Conservation (phyloP, 1,139 yeast species). For the Blastobotrys illinoisensis region DNA sequence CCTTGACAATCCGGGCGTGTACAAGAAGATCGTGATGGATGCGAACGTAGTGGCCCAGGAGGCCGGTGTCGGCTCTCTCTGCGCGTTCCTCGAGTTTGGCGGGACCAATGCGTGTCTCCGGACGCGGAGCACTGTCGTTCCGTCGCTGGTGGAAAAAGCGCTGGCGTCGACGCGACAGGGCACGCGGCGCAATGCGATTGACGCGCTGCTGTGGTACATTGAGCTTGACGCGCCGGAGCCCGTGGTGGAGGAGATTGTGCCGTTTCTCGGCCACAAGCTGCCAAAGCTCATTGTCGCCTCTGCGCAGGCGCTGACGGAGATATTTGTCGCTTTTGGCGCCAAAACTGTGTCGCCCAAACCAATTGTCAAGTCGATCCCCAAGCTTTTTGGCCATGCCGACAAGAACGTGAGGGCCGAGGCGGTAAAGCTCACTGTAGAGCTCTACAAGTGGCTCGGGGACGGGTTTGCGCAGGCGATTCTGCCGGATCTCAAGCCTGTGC, state of each 20-base stretch:
- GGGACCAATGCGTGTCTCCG: conserved; percentile 40
- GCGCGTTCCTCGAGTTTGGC: conserved; percentile 55
- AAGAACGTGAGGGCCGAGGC: conserved; percentile 80
- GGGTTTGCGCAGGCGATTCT: conserved; percentile 56
- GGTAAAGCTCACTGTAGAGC: conserved; percentile 58
- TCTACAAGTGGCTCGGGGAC: conserved; percentile 74
- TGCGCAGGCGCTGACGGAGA: conserved; percentile 48
- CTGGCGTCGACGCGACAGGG: conserved; percentile 69
- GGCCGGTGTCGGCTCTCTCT: conserved; percentile 57
- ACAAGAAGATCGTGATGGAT: conserved; percentile 62
- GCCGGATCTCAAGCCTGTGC: conserved; percentile 80
- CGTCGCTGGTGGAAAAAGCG: conserved; percentile 72
- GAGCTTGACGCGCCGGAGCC: conserved; percentile 64
- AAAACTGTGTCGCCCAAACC: conserved; percentile 55
- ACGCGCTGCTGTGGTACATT: conserved; percentile 55
- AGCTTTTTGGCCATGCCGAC: conserved; percentile 82
- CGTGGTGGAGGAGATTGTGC: conserved; percentile 62
- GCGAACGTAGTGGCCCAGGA: conserved; percentile 92
- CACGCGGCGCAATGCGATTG: conserved; percentile 62
- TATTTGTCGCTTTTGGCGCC: conserved; percentile 68
- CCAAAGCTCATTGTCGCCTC: conserved; percentile 80
- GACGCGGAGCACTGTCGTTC: conserved; percentile 43
- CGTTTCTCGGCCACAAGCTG: conserved; percentile 54
- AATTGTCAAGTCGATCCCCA: conserved; percentile 55
- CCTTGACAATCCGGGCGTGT: conserved; percentile 43